These are phyloP conservation scores for Chalciporus piperatoides DNA, from an alignment of 1,284 basidiomycete genomes.

Conservation along the genomic window DNA sequence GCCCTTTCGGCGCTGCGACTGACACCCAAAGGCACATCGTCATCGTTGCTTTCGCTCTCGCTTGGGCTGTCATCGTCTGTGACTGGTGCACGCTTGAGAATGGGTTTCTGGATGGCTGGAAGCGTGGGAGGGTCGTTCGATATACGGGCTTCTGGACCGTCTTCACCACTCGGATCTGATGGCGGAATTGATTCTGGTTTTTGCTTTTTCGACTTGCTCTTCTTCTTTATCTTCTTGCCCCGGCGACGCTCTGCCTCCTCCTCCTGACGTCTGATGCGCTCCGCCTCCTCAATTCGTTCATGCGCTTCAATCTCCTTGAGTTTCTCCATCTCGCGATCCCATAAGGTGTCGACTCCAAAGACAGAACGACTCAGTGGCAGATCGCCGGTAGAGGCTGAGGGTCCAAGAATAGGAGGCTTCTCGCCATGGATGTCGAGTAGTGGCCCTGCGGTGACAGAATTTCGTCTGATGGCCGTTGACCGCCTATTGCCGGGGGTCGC, in stretches of 20 bases:
- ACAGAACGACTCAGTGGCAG: conserved; percentile 57
- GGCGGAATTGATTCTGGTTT: conserved; percentile 30
- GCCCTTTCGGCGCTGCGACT: conserved; percentile 28
- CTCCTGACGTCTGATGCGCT: conserved; percentile 41
- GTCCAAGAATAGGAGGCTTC: conserved; percentile 26
- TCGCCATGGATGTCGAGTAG: conserved; percentile 53
- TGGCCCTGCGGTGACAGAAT: conserved; percentile 51
- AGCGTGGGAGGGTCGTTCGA: conserved; percentile 51
- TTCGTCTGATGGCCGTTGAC: conserved; percentile 42
- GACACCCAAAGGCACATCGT: conserved; percentile 31
- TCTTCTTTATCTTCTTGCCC: conserved; percentile 39
- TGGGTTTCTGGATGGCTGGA: conserved; percentile 50
- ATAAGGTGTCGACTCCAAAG: conserved; percentile 79
- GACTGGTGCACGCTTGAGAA: conserved; percentile 43
- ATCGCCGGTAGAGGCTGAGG: conserved; percentile 31
- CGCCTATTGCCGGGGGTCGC: conserved; percentile 23
- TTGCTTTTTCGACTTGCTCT: conserved; percentile 46
- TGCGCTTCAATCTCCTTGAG: conserved; percentile 65
- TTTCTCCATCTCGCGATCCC: conserved; percentile 76
- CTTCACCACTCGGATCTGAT: conserved; percentile 10
- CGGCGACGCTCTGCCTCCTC: conserved; percentile 40
- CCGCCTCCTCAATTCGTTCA: conserved; percentile 54
- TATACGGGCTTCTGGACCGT: conserved; percentile 28
- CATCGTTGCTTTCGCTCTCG: conserved; percentile 52
- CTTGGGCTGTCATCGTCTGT: conserved; percentile 43